These are phyloP conservation scores for Chlamydomonas eustigma DNA, from an alignment of 139 green algal species.

Conservation along the genomic window DNA sequence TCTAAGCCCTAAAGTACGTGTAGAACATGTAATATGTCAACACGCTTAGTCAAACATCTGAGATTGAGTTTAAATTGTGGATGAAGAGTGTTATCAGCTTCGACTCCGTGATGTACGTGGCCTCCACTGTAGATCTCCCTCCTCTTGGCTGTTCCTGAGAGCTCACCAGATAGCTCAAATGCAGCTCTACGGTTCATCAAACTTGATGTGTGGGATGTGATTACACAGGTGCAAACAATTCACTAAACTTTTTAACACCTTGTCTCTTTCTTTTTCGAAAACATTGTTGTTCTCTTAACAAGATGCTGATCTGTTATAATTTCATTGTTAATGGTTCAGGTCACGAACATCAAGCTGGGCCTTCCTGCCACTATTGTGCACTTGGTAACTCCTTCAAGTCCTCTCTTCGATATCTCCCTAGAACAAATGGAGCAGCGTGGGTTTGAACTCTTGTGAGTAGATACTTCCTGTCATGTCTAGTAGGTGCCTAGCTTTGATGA, in stretches of 20 bases:
- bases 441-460: conserved; percentile 19
- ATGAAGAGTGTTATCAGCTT: too few relatives aligned
- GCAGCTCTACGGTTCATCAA: background rate
- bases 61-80: too few relatives aligned
- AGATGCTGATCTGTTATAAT: too few relatives aligned
- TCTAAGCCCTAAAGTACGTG: conserved; percentile 32
- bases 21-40: too few relatives aligned
- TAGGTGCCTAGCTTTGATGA: too few relatives aligned
- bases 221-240: background rate
- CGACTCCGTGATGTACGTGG: too few relatives aligned
- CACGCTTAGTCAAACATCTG: too few relatives aligned
- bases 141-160: conserved; percentile 33
- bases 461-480: background rate
- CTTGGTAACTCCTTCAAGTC: conserved; percentile 32
- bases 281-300: too few relatives aligned
- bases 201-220: background rate
- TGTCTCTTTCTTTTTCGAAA: too few relatives aligned
- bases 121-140: conserved; percentile 10
- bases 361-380: conserved; percentile 55
- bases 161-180: background rate
- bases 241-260: too few relatives aligned
- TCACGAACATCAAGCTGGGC: conserved; percentile 49
- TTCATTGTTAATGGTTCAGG: too few relatives aligned
- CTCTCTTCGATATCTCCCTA: conserved; percentile 38
- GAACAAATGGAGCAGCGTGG: conserved; percentile 28